Conservation (phyloP, 495 filamentous ascomycete species). For the Pyrenula massariospora region DNA sequence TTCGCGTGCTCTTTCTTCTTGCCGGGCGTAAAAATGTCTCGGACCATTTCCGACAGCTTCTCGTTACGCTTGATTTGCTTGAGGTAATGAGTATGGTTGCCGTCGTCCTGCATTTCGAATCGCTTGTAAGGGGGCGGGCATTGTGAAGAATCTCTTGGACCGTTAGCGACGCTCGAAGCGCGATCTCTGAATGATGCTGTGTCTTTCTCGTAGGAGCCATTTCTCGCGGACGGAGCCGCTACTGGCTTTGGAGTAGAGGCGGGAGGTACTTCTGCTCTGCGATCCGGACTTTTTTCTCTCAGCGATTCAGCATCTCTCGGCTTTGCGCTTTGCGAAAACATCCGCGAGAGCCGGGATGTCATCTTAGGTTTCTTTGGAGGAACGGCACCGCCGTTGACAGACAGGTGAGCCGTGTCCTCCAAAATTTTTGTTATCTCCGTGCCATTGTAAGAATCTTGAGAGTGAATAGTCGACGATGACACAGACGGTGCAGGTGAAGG, state of each 20-base stretch:
- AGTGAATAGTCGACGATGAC: slow-evolving; percentile 10
- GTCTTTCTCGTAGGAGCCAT: slow-evolving; percentile 19
- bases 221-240: slow-evolving; percentile 21
- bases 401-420: slow-evolving; percentile 6
- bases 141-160: slow-evolving; percentile 32
- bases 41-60: slow-evolving; percentile 86
- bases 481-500: slow-evolving; percentile 10
- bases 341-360: slow-evolving; percentile 46
- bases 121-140: slow-evolving; percentile 32
- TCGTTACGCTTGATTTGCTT: slow-evolving; percentile 84
- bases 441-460: slow-evolving; percentile 10
- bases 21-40: slow-evolving; percentile 60
- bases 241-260: slow-evolving; percentile 15
- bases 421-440: slow-evolving; percentile 5
- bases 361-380: slow-evolving; percentile 37
- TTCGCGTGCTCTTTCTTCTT: slow-evolving; percentile 60
- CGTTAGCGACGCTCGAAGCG: slow-evolving; percentile 21
- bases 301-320: slow-evolving; percentile 18
- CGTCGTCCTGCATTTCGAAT: slow-evolving; percentile 49
- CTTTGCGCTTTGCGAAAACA: slow-evolving; percentile 33
- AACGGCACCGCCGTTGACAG: slow-evolving; percentile 21
- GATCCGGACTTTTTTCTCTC: slow-evolving; percentile 21
- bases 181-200: slow-evolving; percentile 24
- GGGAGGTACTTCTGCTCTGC: slow-evolving; percentile 24
- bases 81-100: slow-evolving; percentile 75